These are phyloP conservation scores for Chalciporus chontae DNA, from an alignment of 768 basidiomycete genomes.

Conservation along the genomic window DNA sequence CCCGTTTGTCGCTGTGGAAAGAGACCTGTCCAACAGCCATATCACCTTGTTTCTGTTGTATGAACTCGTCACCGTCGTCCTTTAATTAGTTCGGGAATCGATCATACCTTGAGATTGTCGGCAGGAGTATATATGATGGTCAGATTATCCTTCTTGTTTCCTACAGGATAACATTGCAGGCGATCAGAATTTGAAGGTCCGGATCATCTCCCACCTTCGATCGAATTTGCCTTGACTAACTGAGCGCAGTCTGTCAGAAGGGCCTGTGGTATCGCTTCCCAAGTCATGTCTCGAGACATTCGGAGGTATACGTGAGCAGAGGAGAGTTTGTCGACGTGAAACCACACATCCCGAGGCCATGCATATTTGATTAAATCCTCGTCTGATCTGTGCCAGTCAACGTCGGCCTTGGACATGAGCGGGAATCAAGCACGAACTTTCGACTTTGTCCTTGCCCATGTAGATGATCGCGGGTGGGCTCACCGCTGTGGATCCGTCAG, in stretches of 20 bases:
- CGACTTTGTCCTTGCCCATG: slow-evolving; percentile 97
- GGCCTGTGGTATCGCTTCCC: slow-evolving; percentile 83
- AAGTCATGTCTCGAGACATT: slow-evolving; percentile 73
- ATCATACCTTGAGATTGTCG: slow-evolving; percentile 80
- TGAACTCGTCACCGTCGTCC: background rate
- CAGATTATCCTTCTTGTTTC: slow-evolving; percentile 93
- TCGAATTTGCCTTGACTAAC: slow-evolving; percentile 96
- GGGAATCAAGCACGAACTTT: slow-evolving; percentile 56
- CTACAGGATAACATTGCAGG: slow-evolving; percentile 37
- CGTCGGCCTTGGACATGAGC: background rate
- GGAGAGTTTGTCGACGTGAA: slow-evolving; percentile 97
- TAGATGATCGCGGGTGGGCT: slow-evolving; percentile 63
- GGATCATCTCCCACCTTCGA: slow-evolving; percentile 58
- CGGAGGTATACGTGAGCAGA: slow-evolving; percentile 98
- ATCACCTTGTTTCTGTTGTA: slow-evolving; percentile 85
- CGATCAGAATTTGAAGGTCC: background rate
- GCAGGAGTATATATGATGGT: slow-evolving; percentile 94
- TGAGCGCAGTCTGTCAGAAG: slow-evolving; percentile 87
- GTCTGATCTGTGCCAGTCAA: slow-evolving; percentile 50
- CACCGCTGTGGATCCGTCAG: slow-evolving; percentile 37
- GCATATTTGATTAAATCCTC: slow-evolving; percentile 94
- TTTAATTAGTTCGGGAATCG: background rate
- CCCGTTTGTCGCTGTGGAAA: slow-evolving; percentile 88
- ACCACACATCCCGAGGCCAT: slow-evolving; percentile 87
- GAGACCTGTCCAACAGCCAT: slow-evolving; percentile 97